Evolutionary conservation across 768 basidiomycete species (phyloP).

Genomic region (Holtermanniella nyarrowii): DNA sequence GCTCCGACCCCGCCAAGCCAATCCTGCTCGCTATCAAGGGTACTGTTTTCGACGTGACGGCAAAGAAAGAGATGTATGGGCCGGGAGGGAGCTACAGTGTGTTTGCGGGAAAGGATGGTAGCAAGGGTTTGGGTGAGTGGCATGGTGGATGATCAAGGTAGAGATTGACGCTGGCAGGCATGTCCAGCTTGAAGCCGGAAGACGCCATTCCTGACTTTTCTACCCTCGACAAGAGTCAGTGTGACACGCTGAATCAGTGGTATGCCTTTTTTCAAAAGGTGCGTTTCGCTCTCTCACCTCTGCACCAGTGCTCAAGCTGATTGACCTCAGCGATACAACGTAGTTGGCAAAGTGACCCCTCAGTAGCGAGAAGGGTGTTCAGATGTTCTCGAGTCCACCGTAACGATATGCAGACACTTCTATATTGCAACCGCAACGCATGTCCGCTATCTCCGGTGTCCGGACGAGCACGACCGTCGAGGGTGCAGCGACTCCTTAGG

Average conservation of each 20-base stretch:
- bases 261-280: slow-evolving; percentile 74
- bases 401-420: no score
- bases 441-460: no score
- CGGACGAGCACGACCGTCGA: no score
- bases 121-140: slow-evolving; percentile 57
- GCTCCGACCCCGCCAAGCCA: slow-evolving; percentile 54
- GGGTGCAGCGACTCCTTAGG: no score
- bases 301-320: background rate
- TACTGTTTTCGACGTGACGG: slow-evolving; percentile 78
- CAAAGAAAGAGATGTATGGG: slow-evolving; percentile 82
- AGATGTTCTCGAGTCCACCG: no score
- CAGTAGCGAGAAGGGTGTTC: no score
- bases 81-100: slow-evolving; percentile 52
- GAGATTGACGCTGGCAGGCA: slow-evolving; percentile 40
- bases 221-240: slow-evolving; percentile 57
- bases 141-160: slow-evolving; percentile 3
- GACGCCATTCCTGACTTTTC: slow-evolving; percentile 85
- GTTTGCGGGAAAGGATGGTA: slow-evolving; percentile 91
- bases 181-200: slow-evolving; percentile 73
- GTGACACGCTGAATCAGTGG: slow-evolving; percentile 81
- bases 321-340: slow-evolving; percentile 62
- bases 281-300: slow-evolving; percentile 1
- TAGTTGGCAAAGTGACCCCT: slow-evolving; percentile 59
- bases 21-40: slow-evolving; percentile 94
- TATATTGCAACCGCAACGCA: no score